Base-by-base conservation (phyloP, 768 basidiomycete genomes). In the Bullera alba region DNA sequence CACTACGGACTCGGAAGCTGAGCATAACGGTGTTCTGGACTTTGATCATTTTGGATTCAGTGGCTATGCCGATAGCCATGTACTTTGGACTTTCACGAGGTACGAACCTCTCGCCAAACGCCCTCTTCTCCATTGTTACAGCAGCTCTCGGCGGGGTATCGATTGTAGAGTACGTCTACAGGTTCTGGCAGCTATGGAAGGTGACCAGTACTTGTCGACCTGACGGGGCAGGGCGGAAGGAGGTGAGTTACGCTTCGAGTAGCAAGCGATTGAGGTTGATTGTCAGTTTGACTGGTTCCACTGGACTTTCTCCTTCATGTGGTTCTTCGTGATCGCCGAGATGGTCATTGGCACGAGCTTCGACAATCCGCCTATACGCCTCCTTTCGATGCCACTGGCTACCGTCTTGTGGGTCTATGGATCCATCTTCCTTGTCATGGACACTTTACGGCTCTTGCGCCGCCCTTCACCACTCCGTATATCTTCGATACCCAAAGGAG, bases 71-170 rank as follows among this genome's bases (percentile, higher is more conserved):
- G 28, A 46, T 46, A 27, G 25, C 28, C 10, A 17, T 46, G n/a
- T 46, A 46, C 45, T 46, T 46, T 46, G 45, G 27, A 10, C 21
- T 46, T 14, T 34, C 17, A 30, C 35, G 35, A 17, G 45, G 45
- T 6, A 46, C 45, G 2, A 17, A 19, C 7, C 30, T 46, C 3
- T n/a, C 12, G 10, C 4, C 30, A n/a, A 46, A 46, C 21, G 21
- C 26, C 27, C 28, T 46, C 16, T 34, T 46, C 45, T 32, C 12
- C 3, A 34, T 46, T 6, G 22, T 34, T 19, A 46, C 30, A 17
- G 45, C 45, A 15, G 45, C 29, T 15, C 6, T 46, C 17, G 45
- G 45, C 7, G 29, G 26, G 26, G 30, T 46, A 3, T 32, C 28
- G 15, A 12, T 46, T 7, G 15, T 34, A 15, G 29, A 46, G 23